Evolutionary conservation across 495 filamentous ascomycete genomes (phyloP), one percentile per base, ranked within the genome.

Genomic region (Aspergillus indologenus): DNA sequence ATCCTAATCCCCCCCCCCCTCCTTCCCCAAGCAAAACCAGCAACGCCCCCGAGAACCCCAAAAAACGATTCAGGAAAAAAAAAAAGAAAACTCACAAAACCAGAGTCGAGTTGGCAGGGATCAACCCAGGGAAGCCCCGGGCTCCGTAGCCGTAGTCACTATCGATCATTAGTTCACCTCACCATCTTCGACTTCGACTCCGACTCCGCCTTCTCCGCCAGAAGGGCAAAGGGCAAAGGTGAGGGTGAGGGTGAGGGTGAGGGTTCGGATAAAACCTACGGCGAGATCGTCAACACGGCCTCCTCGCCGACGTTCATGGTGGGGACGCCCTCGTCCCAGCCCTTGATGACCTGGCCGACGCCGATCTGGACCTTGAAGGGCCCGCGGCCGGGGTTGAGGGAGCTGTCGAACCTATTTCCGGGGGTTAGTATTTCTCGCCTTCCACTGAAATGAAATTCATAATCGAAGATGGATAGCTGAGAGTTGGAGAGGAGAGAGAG

Each of bases 251-350:
- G n/a, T n/a, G n/a, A n/a, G n/a, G n/a, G n/a, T n/a, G n/a, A n/a
- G n/a, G n/a, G n/a, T n/a, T n/a, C n/a, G n/a, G n/a, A n/a, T n/a
- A 34, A 50, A 59, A 73, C 85, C 69, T 79, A 92, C 90, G 83
- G 81, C 24, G 84, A 80, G 62, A 94, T 94, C 34, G 85, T 89
- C 59, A 96, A 75, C 18, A 85, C 86, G 22, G 89, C 85, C 72
- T 86, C 88, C 79, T 95, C 90, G 61, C 91, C 91, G 11, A 91
- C 75, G 61, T 79, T 86, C 89, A 96, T 93, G 59, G 83, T 76
- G 21, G 82, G 73, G 26, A 96, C 90, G 58, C 88, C 91, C 78
- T 92, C 85, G 61, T 96, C 91, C 91, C 91, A 96, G 47, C 91
- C 90, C 12, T 5, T 21, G 75, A 96, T 96, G 61, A 96, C 86